These are phyloP conservation scores for Rosa rugosa DNA, from an alignment of 306 rosid genomes.

Conservation along the genomic window DNA sequence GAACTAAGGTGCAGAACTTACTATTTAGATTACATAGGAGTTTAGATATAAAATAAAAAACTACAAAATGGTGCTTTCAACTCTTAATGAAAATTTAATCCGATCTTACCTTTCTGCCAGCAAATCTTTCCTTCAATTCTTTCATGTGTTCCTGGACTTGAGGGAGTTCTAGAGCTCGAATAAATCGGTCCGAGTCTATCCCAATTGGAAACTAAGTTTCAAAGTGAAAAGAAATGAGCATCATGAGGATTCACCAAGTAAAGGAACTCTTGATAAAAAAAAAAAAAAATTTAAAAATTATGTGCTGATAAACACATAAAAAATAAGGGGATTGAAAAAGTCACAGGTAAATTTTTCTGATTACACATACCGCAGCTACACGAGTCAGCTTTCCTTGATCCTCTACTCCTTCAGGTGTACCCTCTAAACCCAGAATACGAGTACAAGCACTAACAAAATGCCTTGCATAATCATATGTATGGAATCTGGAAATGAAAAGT, in stretches of 20 bases:
- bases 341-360: background rate
- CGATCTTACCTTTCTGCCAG: slow-evolving; percentile 74
- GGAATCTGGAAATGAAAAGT: slow-evolving; percentile 61
- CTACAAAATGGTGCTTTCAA: slow-evolving; percentile 6
- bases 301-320: slow-evolving; percentile 11
- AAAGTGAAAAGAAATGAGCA: slow-evolving; percentile 23
- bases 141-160: slow-evolving; percentile 82
- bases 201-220: slow-evolving; percentile 93
- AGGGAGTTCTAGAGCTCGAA: slow-evolving; percentile 80
- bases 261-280: slow-evolving; percentile 20
- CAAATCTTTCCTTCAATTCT: slow-evolving; percentile 84
- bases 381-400: slow-evolving; percentile 96
- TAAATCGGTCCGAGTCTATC: slow-evolving; percentile 83
- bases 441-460: slow-evolving; percentile 98
- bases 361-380: slow-evolving; percentile 82
- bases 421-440: slow-evolving; percentile 93
- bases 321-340: slow-evolving; percentile 26
- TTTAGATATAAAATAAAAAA: background rate
- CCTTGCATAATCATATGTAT: slow-evolving; percentile 96
- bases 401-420: slow-evolving; percentile 98
- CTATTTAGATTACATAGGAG: background rate
- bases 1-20: background rate
- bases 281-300: background rate
- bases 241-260: slow-evolving; percentile 30
- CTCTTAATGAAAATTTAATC: background rate